These are phyloP conservation scores for Hymenoscyphus infarciens DNA, from an alignment of 2,329 filamentous ascomycete genomes.

Conservation along the genomic window DNA sequence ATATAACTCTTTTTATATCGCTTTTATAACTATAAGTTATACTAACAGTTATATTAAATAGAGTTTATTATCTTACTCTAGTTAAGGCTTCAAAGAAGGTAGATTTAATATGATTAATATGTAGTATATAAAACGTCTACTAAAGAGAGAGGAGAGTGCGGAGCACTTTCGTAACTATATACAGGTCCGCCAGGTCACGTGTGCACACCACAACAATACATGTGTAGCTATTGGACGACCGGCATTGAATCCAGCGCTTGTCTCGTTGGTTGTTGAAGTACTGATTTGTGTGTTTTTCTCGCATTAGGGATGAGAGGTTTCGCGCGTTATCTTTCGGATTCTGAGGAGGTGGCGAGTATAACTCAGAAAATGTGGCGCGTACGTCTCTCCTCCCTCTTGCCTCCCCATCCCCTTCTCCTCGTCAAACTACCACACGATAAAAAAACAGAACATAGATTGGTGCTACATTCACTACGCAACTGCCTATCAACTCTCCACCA, in stretches of 20 bases:
- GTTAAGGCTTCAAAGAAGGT: too few relatives aligned
- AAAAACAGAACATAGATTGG: slow-evolving; percentile 50
- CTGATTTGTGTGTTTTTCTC: slow-evolving; percentile 62
- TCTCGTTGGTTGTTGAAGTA: slow-evolving; percentile 58
- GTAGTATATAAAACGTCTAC: too few relatives aligned
- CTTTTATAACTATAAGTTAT: too few relatives aligned
- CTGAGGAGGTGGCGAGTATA: slow-evolving; percentile 54
- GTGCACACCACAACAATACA: too few relatives aligned
- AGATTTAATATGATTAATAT: too few relatives aligned
- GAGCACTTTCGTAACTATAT: too few relatives aligned
- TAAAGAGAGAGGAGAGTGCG: too few relatives aligned
- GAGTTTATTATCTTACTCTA: too few relatives aligned
- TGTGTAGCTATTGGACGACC: slow-evolving; percentile 45
- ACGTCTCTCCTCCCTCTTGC: not conserved
- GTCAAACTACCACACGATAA: not conserved
- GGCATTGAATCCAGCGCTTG: slow-evolving; percentile 48
- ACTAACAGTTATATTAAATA: too few relatives aligned
- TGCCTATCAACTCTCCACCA: slow-evolving; percentile 60
- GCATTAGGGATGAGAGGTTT: slow-evolving; percentile 54
- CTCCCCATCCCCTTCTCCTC: not conserved
- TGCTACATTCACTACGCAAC: slow-evolving; percentile 69
- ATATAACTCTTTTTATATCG: too few relatives aligned
- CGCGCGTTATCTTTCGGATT: slow-evolving; percentile 58
- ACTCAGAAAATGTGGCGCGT: slow-evolving; percentile 55
- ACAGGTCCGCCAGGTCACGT: too few relatives aligned